These are phyloP conservation scores for Leptodontidium sp. DNA, from an alignment of 2,329 filamentous ascomycete genomes.

Conservation along the genomic window DNA sequence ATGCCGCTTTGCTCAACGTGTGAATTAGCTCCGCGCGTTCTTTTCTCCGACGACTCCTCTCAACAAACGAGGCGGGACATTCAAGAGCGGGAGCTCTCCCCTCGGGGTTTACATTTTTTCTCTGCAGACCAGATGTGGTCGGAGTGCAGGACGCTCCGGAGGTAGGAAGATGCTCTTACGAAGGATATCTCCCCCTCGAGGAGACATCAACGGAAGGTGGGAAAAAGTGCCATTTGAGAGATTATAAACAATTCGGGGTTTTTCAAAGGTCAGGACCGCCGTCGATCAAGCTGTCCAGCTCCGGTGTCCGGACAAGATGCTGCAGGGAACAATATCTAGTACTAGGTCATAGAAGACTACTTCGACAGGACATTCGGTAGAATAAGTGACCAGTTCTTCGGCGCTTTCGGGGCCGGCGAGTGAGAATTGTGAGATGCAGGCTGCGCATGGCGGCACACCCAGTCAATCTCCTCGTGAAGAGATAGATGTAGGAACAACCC, in stretches of 20 bases:
- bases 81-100: constrained; percentile 2
- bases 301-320: constrained; percentile 15
- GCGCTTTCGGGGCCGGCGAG: constrained; percentile 10
- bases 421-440: constrained; percentile 3
- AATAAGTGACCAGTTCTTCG: constrained; percentile 7
- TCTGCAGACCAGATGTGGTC: constrained; percentile 1
- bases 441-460: neutral
- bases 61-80: constrained; percentile 9
- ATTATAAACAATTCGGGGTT: neutral
- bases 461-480: neutral
- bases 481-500: neutral
- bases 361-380: constrained; percentile 4
- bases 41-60: neutral
- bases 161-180: neutral
- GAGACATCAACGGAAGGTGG: neutral
- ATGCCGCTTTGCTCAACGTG: no score
- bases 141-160: neutral
- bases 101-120: neutral
- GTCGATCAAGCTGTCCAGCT: constrained; percentile 7
- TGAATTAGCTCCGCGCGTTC: no score
- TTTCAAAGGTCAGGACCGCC: neutral
- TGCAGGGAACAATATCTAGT: constrained; percentile 12
- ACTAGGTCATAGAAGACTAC: constrained; percentile 7
- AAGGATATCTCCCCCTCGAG: neutral
- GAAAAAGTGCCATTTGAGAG: neutral